Conservation (phyloP, 805 yeast species). For the Candida khao-thaluensis region DNA sequence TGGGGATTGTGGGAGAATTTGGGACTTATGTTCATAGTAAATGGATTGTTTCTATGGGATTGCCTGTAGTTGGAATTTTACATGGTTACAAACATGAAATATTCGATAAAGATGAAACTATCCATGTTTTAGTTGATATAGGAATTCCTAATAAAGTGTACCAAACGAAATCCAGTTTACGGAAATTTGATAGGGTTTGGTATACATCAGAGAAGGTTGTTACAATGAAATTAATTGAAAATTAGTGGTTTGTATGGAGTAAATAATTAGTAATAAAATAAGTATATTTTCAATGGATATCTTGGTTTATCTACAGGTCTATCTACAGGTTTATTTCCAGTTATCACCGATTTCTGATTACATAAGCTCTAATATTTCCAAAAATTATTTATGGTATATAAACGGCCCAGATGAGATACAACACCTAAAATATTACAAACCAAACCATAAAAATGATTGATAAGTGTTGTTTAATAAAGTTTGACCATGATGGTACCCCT, state of each 20-base stretch:
- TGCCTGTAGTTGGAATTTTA: slow-evolving; percentile 64
- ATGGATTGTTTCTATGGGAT: slow-evolving; percentile 67
- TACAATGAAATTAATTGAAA: slow-evolving; percentile 11
- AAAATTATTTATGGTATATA: no score
- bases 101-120: slow-evolving; percentile 46
- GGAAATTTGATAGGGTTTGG: slow-evolving; percentile 49
- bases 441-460: slow-evolving; percentile 2
- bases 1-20: slow-evolving; percentile 51
- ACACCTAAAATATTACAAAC: no score
- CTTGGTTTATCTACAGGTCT: no score
- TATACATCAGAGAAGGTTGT: slow-evolving; percentile 34
- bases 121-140: slow-evolving; percentile 64
- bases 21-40: slow-evolving; percentile 41
- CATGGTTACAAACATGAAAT: slow-evolving; percentile 59
- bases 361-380: slow-evolving; percentile 1
- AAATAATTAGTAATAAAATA: no score
- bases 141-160: slow-evolving; percentile 66
- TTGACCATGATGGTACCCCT: slow-evolving; percentile 30
- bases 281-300: no score
- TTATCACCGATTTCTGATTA: background rate
- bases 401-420: no score
- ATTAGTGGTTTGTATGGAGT: no score
- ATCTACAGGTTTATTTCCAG: no score
- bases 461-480: slow-evolving; percentile 23
- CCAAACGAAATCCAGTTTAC: slow-evolving; percentile 35